These are phyloP conservation scores for Haplosporangium gracile DNA, from an alignment of 192 early-diverging fungal genomes.

Conservation along the genomic window DNA sequence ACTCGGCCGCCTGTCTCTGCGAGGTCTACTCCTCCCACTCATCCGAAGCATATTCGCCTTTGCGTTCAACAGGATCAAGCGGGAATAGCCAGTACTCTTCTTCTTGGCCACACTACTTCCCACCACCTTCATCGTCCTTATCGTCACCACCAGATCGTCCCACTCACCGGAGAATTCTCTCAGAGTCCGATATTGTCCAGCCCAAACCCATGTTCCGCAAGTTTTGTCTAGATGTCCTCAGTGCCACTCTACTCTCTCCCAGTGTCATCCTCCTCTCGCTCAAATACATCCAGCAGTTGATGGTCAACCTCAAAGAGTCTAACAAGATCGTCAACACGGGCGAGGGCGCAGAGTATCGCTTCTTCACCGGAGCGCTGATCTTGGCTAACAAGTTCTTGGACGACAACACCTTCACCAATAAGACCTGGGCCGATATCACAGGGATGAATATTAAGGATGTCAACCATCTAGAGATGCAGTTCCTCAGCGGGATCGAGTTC, in stretches of 20 bases:
- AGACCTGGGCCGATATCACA: conserved; percentile 91
- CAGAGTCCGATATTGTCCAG: conserved; percentile 38
- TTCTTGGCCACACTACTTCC: background rate
- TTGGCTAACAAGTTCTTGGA: conserved; percentile 86
- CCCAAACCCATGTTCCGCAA: conserved; percentile 44
- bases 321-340: conserved; percentile 62
- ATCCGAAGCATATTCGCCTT: conserved; percentile 2
- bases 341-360: conserved; percentile 67
- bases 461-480: conserved; percentile 87
- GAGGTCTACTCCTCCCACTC: conserved; percentile 17
- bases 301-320: conserved; percentile 50
- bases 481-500: conserved; percentile 81
- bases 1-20: conserved; percentile 16
- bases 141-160: conserved; percentile 4
- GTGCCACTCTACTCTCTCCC: conserved; percentile 64
- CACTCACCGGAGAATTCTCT: conserved; percentile 24
- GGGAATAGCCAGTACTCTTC: background rate
- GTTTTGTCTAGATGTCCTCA: conserved; percentile 59
- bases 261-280: conserved; percentile 65
- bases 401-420: conserved; percentile 92
- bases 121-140: background rate
- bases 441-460: conserved; percentile 85
- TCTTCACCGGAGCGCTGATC: conserved; percentile 68
- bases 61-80: background rate
- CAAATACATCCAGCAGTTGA: conserved; percentile 66